Conservation (phyloP, 192 early-diverging fungal genomes). For the Coemansia sp. region DNA sequence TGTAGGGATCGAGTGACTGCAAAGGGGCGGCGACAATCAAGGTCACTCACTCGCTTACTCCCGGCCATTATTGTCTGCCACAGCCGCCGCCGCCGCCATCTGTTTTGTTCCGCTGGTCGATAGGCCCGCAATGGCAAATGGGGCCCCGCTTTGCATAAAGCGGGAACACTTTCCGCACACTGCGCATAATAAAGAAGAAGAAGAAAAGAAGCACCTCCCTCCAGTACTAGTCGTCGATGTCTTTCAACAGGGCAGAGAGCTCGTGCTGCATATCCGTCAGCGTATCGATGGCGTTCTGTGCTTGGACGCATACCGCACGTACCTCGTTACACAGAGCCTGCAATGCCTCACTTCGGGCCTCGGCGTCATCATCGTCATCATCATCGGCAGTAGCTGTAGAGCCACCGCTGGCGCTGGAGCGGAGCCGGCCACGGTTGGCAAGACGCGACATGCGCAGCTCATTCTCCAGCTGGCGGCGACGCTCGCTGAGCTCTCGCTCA, state of each 20-base stretch:
- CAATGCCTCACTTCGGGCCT: not conserved
- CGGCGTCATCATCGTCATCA: not conserved
- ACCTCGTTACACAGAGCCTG: not conserved
- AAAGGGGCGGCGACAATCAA: too few species aligned
- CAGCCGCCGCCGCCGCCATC: too few species aligned
- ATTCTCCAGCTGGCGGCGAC: constrained; percentile 14
- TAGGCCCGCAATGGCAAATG: too few species aligned
- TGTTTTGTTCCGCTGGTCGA: too few species aligned
- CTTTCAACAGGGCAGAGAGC: not conserved
- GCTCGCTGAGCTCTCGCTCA: constrained; percentile 27
- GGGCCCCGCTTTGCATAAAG: too few species aligned
- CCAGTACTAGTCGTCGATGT: not conserved
- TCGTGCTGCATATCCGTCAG: constrained; percentile 5
- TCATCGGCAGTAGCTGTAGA: not conserved
- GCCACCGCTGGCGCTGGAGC: not conserved
- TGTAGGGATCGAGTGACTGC: too few species aligned
- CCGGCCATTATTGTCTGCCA: too few species aligned
- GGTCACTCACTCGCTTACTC: too few species aligned
- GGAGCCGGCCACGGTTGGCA: not conserved
- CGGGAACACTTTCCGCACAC: too few species aligned
- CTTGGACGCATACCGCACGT: constrained; percentile 1
- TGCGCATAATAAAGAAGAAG: not conserved
- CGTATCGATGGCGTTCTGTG: not conserved
- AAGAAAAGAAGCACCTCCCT: not conserved
- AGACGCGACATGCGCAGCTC: constrained; percentile 24